Evolutionary conservation across 495 filamentous ascomycete genomes (phyloP).

Genomic region (Tuber aestivum): DNA sequence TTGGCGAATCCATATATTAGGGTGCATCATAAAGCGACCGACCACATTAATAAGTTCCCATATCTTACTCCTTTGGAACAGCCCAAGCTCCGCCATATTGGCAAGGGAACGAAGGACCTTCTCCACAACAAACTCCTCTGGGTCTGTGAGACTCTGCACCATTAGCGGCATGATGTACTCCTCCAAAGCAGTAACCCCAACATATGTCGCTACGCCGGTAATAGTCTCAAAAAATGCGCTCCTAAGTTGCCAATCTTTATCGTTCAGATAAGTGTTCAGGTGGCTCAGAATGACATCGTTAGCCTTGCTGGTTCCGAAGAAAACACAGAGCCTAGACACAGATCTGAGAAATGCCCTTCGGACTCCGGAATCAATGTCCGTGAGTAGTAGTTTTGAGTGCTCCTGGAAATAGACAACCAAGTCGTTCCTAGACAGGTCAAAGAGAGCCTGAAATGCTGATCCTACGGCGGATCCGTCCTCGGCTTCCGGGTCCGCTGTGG

Average conservation of each 20-base stretch:
- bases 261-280: conserved; percentile 95
- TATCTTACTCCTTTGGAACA: conserved; percentile 74
- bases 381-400: conserved; percentile 83
- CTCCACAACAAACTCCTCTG: conserved; percentile 92
- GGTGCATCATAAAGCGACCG: conserved; percentile 80
- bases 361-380: conserved; percentile 80
- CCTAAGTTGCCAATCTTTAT: conserved; percentile 91
- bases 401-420: conserved; percentile 72
- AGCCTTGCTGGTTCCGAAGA: conserved; percentile 81
- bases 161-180: conserved; percentile 95
- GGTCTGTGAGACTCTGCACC: conserved; percentile 92
- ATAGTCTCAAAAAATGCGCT: conserved; percentile 96
- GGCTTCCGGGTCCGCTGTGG: conserved; percentile 69
- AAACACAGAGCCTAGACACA: conserved; percentile 85
- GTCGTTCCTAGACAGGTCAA: conserved; percentile 72
- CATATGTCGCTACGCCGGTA: conserved; percentile 82
- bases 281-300: conserved; percentile 94
- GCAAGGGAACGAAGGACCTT: conserved; percentile 81
- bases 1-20: conserved; percentile 91
- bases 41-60: conserved; percentile 81
- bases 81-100: conserved; percentile 79
- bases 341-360: conserved; percentile 89
- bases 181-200: conserved; percentile 80
- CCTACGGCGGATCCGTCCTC: conserved; percentile 60
- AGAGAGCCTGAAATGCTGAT: conserved; percentile 67